Evolutionary conservation across 2,329 filamentous ascomycete genomes (phyloP).

Genomic region (Niveomyces coronatus): DNA sequence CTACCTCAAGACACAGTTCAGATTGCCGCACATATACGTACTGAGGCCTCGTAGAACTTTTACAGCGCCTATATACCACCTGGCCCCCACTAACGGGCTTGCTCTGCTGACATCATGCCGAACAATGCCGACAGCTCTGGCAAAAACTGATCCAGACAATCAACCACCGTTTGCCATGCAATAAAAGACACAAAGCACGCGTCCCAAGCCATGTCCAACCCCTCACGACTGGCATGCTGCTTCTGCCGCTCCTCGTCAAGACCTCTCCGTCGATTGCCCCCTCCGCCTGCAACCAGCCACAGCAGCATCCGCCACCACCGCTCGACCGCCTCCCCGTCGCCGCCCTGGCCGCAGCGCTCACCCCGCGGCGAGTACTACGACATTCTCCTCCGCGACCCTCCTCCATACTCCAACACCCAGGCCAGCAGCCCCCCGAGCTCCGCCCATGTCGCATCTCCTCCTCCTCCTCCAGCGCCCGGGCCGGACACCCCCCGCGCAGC

Average conservation of each 20-base stretch:
- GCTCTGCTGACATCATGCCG: constrained; percentile 8
- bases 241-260: constrained; percentile 3
- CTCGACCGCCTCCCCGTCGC: neutral
- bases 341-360: constrained; percentile 5
- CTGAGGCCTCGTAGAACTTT: too few species aligned
- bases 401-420: constrained; percentile 1
- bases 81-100: constrained; percentile 2
- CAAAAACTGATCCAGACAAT: neutral
- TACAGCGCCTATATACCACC: too few species aligned
- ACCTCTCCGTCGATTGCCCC: constrained; percentile 3
- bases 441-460: neutral
- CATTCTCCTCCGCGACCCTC: constrained; percentile 7
- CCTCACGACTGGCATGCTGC: constrained; percentile 2
- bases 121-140: constrained; percentile 1
- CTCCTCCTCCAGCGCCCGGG: neutral
- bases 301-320: neutral
- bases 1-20: too few species aligned
- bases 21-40: too few species aligned
- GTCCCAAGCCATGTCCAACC: neutral
- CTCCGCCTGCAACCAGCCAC: neutral
- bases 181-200: neutral
- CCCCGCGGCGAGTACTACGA: constrained; percentile 10
- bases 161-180: too few species aligned
- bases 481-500: neutral
- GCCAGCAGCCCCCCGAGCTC: neutral